These are phyloP conservation scores for Cercophora newfieldiana DNA, from an alignment of 495 filamentous ascomycete genomes.

Conservation along the genomic window DNA sequence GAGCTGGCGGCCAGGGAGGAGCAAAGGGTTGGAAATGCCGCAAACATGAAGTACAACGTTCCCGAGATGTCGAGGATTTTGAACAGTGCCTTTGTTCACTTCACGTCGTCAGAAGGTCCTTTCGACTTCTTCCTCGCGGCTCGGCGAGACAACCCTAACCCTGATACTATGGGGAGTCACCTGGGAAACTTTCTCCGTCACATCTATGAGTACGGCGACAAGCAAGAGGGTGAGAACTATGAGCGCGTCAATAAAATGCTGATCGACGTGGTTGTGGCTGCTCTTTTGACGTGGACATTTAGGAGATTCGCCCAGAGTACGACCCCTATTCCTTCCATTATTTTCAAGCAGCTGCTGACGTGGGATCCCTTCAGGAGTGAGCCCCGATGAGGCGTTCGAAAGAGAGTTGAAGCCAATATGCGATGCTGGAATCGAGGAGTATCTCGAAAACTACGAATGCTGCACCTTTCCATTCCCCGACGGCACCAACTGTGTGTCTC, in stretches of 20 bases:
- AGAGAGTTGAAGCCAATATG: background rate
- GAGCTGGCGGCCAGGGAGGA: background rate
- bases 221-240: background rate
- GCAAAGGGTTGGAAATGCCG: background rate
- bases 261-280: background rate
- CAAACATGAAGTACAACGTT: constrained; percentile 2
- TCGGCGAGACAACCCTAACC: background rate
- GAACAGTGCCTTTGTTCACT: background rate
- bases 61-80: background rate
- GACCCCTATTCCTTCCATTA: background rate
- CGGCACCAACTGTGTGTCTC: background rate
- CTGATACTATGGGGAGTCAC: background rate
- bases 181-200: background rate
- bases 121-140: constrained; percentile 3
- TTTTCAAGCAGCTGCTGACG: background rate
- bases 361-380: background rate
- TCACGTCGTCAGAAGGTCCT: background rate
- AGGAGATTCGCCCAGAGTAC: background rate
- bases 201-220: background rate
- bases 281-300: background rate
- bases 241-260: background rate
- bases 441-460: background rate
- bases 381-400: background rate
- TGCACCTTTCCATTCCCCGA: background rate
- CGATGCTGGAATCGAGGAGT: background rate